Percentiles rank a stretch among this genome's conserved stretches.
Conservation (phyloP, 768 basidiomycete species). For the Termitomyces sp. region DNA sequence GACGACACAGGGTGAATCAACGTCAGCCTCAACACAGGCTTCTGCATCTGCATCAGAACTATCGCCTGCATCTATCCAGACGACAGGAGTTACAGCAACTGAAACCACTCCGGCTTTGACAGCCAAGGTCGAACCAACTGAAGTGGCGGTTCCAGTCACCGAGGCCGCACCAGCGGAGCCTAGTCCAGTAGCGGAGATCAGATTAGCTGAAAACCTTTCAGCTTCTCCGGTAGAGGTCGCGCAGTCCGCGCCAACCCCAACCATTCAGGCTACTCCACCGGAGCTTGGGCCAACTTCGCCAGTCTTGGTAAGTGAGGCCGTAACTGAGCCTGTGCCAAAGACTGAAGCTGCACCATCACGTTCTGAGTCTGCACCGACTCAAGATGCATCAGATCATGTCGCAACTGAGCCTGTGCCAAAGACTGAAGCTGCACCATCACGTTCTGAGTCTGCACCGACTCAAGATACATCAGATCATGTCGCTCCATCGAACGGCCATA, state of each 20-base stretch:
- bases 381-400: background rate
- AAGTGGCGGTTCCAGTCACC: background rate
- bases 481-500: constrained; percentile 1
- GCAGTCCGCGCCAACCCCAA: background rate
- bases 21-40: background rate
- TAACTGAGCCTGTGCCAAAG: background rate
- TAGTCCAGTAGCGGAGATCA: background rate
- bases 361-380: background rate
- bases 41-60: background rate
- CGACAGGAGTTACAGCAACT: background rate
- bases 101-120: background rate
- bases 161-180: background rate
- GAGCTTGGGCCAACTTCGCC: background rate
- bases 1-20: background rate
- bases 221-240: background rate
- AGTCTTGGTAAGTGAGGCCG: background rate
- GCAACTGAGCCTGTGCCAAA: background rate
- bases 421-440: background rate
- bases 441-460: background rate
- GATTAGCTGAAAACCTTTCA: background rate
- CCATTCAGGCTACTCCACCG: background rate
- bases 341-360: background rate
- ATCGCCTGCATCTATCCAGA: background rate
- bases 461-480: background rate
- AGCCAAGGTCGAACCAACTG: background rate